A percentile compares a stretch with the other conserved stretches of the same genome.
phyloP scores from a whole-genome alignment of 2,329 filamentous ascomycete genomes.

The Colletotrichum cordylinicola region DNA sequence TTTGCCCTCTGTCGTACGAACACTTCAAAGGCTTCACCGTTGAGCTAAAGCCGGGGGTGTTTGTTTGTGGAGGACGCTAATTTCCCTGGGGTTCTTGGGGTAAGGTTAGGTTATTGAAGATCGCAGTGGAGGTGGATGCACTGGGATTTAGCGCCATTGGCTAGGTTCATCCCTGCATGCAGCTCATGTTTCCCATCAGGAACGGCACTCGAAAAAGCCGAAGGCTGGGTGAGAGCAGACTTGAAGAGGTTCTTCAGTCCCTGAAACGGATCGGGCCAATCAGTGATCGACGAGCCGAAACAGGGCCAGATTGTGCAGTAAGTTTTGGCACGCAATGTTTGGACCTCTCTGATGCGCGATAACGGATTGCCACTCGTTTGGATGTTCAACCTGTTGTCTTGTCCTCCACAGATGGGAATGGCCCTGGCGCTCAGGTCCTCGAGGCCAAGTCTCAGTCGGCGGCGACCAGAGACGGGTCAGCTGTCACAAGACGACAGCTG shows the following conservation, averaged over 20 bases:
- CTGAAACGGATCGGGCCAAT: neutral
- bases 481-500: neutral
- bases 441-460: neutral
- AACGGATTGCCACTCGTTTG: neutral
- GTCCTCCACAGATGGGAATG: neutral
- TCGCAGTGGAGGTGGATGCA: neutral
- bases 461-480: neutral
- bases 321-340: neutral
- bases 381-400: neutral
- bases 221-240: neutral
- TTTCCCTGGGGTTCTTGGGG: neutral
- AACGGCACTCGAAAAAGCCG: neutral
- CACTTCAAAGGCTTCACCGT: neutral
- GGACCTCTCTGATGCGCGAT: neutral
- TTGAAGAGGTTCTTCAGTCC: neutral
- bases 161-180: neutral
- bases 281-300: neutral
- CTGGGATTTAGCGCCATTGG: neutral
- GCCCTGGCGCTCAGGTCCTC: neutral
- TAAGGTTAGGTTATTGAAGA: neutral
- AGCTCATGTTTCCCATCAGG: neutral
- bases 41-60: neutral
- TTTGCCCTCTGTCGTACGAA: accelerated
- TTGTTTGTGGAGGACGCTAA: neutral
- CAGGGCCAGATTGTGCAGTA: neutral